A percentile compares a stretch with the other conserved stretches of the same genome.
phyloP scores from a whole-genome alignment of 169 alveolate genomes.

The Eimeria tenella region DNA sequence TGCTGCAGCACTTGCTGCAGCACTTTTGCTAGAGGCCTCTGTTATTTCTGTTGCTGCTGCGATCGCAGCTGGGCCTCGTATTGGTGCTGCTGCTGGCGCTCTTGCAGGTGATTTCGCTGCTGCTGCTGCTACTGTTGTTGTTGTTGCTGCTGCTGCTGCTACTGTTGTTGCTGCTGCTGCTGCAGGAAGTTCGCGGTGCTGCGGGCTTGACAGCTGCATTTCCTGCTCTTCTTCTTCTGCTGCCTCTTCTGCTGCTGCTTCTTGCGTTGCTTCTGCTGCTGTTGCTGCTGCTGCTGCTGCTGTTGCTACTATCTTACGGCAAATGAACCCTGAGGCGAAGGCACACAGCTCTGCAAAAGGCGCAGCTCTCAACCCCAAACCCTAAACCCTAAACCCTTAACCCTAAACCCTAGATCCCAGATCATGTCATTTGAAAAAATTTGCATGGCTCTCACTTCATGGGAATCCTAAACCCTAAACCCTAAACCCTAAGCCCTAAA shows the following conservation, averaged over 20 bases:
- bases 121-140: constrained; percentile 11
- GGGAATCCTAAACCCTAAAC: constrained; percentile 10
- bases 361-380: background rate
- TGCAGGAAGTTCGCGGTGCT: background rate
- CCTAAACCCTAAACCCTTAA: constrained; percentile 27
- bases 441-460: too few relatives aligned
- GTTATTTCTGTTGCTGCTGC: background rate
- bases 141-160: constrained; percentile 4
- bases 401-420: background rate
- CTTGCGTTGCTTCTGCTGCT: constrained; percentile 1
- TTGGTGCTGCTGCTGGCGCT: background rate
- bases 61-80: background rate
- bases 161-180: constrained; percentile 23
- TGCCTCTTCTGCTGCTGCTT: background rate
- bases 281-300: constrained; percentile 25
- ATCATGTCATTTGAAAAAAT: background rate
- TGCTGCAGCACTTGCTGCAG: background rate
- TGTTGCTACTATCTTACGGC: constrained; percentile 15
- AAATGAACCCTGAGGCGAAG: background rate
- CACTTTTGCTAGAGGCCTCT: background rate
- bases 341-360: background rate
- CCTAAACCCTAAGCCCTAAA: constrained; percentile 9
- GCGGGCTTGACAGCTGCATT: background rate
- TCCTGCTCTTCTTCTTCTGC: background rate
- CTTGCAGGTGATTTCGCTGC: background rate